phyloP scores from a whole-genome alignment of 2,329 filamentous ascomycete genomes.

The Parafenestella ontariensis region DNA sequence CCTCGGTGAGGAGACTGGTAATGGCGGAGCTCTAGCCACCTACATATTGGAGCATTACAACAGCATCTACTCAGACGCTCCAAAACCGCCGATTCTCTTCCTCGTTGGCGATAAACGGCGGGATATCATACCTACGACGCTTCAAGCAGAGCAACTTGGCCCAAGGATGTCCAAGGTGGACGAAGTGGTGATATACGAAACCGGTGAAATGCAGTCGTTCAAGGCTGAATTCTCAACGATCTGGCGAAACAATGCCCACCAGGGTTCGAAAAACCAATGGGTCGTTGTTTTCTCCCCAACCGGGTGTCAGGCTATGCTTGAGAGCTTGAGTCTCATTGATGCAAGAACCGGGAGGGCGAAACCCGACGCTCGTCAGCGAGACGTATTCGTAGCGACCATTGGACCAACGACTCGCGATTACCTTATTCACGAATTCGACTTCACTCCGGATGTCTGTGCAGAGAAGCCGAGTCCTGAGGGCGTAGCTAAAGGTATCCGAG shows the following conservation, averaged over 20 bases:
- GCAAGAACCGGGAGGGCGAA: conserved; percentile 46
- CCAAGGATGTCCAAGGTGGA: conserved; percentile 68
- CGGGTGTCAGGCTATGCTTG: conserved; percentile 67
- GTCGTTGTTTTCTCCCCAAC: conserved; percentile 74
- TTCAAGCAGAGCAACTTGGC: conserved; percentile 67
- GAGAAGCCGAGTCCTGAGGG: conserved; percentile 83
- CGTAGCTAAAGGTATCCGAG: conserved; percentile 70
- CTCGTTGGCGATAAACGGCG: conserved; percentile 88
- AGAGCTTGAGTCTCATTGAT: conserved; percentile 58
- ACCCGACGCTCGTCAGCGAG: conserved; percentile 35
- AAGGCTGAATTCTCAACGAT: conserved; percentile 66
- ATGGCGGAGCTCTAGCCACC: conserved; percentile 77
- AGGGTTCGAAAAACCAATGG: conserved; percentile 63
- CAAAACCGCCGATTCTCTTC: conserved; percentile 75
- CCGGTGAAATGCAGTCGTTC: conserved; percentile 82
- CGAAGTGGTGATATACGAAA: conserved; percentile 87
- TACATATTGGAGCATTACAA: conserved; percentile 83
- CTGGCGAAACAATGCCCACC: conserved; percentile 56
- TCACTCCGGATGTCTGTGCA: conserved; percentile 80
- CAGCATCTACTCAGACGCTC: conserved; percentile 37
- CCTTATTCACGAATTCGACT: conserved; percentile 69
- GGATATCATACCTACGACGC: conserved; percentile 84
- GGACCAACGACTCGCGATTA: conserved; percentile 89
- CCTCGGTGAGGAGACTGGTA: conserved; percentile 82
- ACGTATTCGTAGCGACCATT: conserved; percentile 80